Conservation (phyloP, 805 yeast genomes). For the Candida silvatica region DNA sequence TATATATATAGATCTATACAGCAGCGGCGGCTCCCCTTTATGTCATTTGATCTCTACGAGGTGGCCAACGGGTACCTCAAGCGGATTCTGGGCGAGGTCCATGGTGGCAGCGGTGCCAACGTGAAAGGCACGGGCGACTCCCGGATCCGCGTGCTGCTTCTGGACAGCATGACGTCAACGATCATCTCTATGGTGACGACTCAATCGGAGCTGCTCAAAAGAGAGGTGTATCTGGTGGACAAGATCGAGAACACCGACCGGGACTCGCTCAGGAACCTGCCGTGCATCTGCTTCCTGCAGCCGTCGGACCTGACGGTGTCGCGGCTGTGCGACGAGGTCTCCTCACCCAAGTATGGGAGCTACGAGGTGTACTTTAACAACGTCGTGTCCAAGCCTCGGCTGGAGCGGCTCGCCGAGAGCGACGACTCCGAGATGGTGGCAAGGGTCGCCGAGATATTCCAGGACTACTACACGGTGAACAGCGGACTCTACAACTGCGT, state of each 20-base stretch:
- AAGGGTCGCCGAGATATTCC: conserved; percentile 74
- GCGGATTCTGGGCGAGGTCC: conserved; percentile 21
- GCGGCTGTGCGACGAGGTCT: conserved; percentile 54
- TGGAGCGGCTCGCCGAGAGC: conserved; percentile 83
- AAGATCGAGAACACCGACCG: conserved; percentile 48
- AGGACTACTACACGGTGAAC: conserved; percentile 73
- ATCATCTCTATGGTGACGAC: conserved; percentile 85
- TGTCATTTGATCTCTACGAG: conserved; percentile 33
- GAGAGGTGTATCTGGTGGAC: conserved; percentile 82
- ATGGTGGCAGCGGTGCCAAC: conserved; percentile 5
- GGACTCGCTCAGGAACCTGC: conserved; percentile 69
- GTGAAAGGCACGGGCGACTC: conserved; percentile 14
- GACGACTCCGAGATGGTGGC: conserved; percentile 79
- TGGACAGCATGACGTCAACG: conserved; percentile 75
- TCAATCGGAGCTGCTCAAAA: conserved; percentile 72
- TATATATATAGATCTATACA: no score
- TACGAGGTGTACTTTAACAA: conserved; percentile 79
- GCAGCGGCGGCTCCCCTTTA: neutral
- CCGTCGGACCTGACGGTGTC: conserved; percentile 63
- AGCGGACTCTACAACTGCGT: conserved; percentile 43
- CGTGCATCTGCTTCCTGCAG: conserved; percentile 70
- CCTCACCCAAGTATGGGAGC: conserved; percentile 67
- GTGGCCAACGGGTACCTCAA: conserved; percentile 37
- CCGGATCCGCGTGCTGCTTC: conserved; percentile 59
- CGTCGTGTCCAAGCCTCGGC: conserved; percentile 59